Evolutionary conservation across 768 basidiomycete genomes (phyloP).

Genomic region (Boletellus sp.): DNA sequence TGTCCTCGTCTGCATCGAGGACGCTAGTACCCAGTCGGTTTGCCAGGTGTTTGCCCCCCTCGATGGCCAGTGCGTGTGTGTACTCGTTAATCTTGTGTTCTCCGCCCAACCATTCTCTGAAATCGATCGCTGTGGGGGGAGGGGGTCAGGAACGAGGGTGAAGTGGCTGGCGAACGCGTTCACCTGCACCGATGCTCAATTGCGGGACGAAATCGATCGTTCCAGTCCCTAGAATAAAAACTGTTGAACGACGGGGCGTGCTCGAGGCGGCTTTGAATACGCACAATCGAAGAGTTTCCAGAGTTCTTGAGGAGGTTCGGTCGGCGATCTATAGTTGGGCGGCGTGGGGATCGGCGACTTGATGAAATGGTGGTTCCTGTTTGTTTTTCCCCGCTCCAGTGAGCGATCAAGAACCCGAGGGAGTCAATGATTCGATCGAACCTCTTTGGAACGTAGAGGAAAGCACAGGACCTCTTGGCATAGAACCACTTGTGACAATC

Average conservation of each 20-base stretch:
- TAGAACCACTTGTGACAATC: slow-evolving; percentile 88
- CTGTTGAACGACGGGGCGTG: not conserved
- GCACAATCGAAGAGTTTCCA: slow-evolving; percentile 46
- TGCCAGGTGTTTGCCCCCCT: slow-evolving; percentile 60
- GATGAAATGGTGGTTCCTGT: slow-evolving; percentile 62
- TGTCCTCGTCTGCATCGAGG: slow-evolving; percentile 56
- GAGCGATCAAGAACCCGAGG: not conserved
- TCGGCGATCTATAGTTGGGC: slow-evolving; percentile 46
- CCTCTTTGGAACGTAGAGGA: slow-evolving; percentile 72
- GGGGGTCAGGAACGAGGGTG: slow-evolving; percentile 1
- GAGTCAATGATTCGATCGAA: slow-evolving; percentile 19
- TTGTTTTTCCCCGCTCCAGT: not conserved
- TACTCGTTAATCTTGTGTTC: slow-evolving; percentile 69
- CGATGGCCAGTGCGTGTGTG: slow-evolving; percentile 62
- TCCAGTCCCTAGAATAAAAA: slow-evolving; percentile 49
- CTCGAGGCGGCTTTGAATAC: not conserved
- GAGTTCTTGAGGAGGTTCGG: slow-evolving; percentile 38
- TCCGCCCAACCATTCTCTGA: slow-evolving; percentile 71
- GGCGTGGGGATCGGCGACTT: slow-evolving; percentile 58
- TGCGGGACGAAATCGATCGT: slow-evolving; percentile 55
- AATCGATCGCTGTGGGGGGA: slow-evolving; percentile 53
- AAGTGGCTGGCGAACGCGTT: not conserved
- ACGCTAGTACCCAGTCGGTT: slow-evolving; percentile 57
- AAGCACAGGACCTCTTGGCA: slow-evolving; percentile 61
- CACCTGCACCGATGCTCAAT: slow-evolving; percentile 54